phyloP scores from a whole-genome alignment of 805 yeast genomes.

The Lipomyces kockii region DNA sequence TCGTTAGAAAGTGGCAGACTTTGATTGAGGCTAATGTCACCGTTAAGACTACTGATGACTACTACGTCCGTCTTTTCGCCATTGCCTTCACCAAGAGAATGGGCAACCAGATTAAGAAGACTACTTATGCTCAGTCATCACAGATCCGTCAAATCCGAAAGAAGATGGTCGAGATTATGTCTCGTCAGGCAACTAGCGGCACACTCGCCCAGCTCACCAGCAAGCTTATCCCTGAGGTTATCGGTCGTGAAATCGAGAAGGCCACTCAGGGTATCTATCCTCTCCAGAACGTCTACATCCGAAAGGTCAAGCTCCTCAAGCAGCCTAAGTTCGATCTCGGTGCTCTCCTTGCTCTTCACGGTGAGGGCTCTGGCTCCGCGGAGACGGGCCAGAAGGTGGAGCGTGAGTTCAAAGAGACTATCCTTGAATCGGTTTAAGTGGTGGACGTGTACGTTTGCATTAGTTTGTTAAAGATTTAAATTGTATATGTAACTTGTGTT shows the following conservation, averaged over 20 bases:
- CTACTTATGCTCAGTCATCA: conserved; percentile 96
- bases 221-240: conserved; percentile 97
- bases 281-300: conserved; percentile 97
- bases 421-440: conserved; percentile 91
- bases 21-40: conserved; percentile 97
- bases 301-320: conserved; percentile 98
- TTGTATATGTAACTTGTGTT: conserved; percentile 7
- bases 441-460: conserved; percentile 16
- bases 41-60: conserved; percentile 97
- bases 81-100: conserved; percentile 99
- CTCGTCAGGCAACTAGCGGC: conserved; percentile 92
- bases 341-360: conserved; percentile 94
- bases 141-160: conserved; percentile 97
- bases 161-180: conserved; percentile 93
- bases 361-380: conserved; percentile 87
- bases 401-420: conserved; percentile 96
- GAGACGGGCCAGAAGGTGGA: conserved; percentile 97
- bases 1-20: conserved; percentile 99
- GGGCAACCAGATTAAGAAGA: conserved; percentile 95
- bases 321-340: conserved; percentile 99
- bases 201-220: conserved; percentile 96
- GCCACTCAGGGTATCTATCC: conserved; percentile 94
- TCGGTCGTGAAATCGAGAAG: conserved; percentile 98
- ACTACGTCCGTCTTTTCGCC: conserved; percentile 93
- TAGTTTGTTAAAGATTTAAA: conserved; percentile 16